These are phyloP conservation scores for Penicillium bovifimosum DNA, from an alignment of 495 filamentous ascomycete species.

Conservation along the genomic window DNA sequence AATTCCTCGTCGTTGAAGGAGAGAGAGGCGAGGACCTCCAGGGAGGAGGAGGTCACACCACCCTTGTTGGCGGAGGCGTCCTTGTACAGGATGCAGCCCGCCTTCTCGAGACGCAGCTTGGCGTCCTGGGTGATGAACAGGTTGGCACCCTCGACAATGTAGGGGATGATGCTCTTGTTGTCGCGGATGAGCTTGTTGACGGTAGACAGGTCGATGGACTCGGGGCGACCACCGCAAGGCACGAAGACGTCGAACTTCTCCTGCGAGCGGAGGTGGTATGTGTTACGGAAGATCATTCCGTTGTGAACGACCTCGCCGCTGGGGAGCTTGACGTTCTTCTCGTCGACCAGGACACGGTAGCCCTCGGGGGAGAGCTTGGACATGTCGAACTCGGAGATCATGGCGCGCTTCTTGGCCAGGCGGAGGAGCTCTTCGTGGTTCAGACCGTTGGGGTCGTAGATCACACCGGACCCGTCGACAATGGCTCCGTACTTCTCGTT, in stretches of 20 bases:
- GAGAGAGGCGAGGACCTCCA: constrained; percentile 90
- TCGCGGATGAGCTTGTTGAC: constrained; percentile 78
- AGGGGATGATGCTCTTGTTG: constrained; percentile 78
- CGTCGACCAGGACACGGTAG: constrained; percentile 90
- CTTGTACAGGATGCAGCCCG: constrained; percentile 92
- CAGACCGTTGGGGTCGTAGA: constrained; percentile 87
- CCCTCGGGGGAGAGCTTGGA: constrained; percentile 81
- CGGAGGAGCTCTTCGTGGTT: constrained; percentile 77
- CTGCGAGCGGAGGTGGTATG: constrained; percentile 79
- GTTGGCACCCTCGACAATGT: constrained; percentile 97
- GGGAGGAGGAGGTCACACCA: constrained; percentile 95
- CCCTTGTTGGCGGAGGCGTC: constrained; percentile 98
- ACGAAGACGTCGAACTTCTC: constrained; percentile 84
- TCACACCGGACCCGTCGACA: constrained; percentile 91
- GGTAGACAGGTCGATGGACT: constrained; percentile 88
- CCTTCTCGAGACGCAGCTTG: constrained; percentile 88
- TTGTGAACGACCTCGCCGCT: constrained; percentile 82
- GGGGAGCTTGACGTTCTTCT: constrained; percentile 78
- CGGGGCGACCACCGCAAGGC: constrained; percentile 92
- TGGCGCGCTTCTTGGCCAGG: constrained; percentile 78
- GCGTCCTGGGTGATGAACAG: constrained; percentile 98
- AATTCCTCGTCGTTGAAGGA: constrained; percentile 89
- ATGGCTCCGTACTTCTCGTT: constrained; percentile 92
- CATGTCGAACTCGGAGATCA: constrained; percentile 84
- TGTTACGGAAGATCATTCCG: constrained; percentile 93